A percentile compares a stretch with the other conserved stretches of the same genome.
Conservation (phyloP, 495 filamentous ascomycete genomes). For the Xylaria grammica region DNA sequence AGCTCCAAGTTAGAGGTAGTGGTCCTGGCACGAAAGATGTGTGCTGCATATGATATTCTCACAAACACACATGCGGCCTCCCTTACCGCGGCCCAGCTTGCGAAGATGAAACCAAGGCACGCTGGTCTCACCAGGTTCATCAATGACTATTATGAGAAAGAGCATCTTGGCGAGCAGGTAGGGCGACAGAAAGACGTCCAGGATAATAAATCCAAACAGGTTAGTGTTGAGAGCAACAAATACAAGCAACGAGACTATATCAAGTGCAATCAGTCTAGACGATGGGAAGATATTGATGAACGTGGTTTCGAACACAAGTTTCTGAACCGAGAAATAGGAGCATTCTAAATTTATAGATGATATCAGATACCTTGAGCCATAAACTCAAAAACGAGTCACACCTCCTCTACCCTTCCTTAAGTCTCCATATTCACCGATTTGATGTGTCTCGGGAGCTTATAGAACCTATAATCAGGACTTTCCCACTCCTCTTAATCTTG, state of each 20-base stretch:
- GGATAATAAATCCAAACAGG: neutral
- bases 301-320: slow-evolving; percentile 1
- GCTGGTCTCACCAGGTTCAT: slow-evolving; percentile 34
- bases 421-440: no score
- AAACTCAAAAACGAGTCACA: slow-evolving; percentile 7
- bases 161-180: neutral
- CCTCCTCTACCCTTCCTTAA: slow-evolving; percentile 3
- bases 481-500: no score
- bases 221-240: neutral
- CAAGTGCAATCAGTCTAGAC: neutral
- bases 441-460: no score
- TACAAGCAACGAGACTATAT: neutral
- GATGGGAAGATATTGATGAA: neutral
- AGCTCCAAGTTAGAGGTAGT: slow-evolving; percentile 40
- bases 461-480: no score
- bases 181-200: neutral
- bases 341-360: neutral
- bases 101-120: slow-evolving; percentile 31
- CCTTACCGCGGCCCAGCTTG: neutral
- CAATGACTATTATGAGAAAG: slow-evolving; percentile 11
- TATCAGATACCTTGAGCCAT: slow-evolving; percentile 10
- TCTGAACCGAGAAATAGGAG: neutral
- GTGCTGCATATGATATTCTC: slow-evolving; percentile 42
- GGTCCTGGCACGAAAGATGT: slow-evolving; percentile 47
- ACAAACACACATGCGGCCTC: neutral